Conservation (phyloP, 768 basidiomycete species). For the Gymnopilus dilepis region DNA sequence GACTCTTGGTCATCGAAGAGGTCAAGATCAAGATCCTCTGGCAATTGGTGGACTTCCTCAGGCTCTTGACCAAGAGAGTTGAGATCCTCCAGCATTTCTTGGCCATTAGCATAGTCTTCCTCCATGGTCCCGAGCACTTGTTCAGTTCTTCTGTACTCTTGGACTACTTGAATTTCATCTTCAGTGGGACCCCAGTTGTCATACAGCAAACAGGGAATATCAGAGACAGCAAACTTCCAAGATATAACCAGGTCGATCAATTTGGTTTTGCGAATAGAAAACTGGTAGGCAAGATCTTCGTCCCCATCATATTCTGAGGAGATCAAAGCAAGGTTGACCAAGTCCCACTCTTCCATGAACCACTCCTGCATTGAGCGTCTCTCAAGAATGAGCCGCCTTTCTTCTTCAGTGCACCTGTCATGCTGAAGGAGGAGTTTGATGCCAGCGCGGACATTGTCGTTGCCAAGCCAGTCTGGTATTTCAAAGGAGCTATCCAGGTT, state of each 20-base stretch:
- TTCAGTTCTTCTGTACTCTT: neutral
- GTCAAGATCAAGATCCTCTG: neutral
- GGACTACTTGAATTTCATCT: neutral
- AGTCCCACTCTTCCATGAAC: neutral
- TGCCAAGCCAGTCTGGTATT: constrained; percentile 33
- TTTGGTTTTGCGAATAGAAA: neutral
- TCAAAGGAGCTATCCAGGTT: constrained; percentile 18
- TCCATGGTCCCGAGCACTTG: neutral
- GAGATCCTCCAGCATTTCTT: too few species aligned
- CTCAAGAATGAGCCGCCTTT: neutral
- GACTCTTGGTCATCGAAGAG: neutral
- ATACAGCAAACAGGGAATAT: neutral
- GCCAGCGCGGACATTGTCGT: constrained; percentile 30
- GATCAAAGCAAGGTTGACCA: neutral
- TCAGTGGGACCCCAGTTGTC: neutral
- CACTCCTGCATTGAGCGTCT: too few species aligned
- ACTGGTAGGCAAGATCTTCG: neutral
- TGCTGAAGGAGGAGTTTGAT: constrained; percentile 35
- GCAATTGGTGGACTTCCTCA: too few species aligned
- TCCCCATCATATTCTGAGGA: neutral
- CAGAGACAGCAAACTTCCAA: neutral
- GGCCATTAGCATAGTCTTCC: neutral
- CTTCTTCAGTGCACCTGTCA: constrained; percentile 35
- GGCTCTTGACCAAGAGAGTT: too few species aligned
- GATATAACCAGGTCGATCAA: neutral